Evolutionary conservation across 116 monocot genomes (phyloP).

Genomic region (Iris pallida): DNA sequence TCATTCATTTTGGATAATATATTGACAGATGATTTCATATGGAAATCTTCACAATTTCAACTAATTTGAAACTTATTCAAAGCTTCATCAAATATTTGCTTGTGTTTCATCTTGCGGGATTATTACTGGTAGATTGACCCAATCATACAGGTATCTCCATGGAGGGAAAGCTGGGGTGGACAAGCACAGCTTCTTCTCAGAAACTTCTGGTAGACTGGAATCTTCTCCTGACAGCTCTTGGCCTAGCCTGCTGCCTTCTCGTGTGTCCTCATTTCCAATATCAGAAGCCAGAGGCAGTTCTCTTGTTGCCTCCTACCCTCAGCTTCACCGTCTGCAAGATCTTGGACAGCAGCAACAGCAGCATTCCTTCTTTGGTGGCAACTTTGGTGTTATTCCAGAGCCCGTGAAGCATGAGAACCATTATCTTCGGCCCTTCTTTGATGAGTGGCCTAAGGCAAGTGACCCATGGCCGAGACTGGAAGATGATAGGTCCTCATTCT

Average conservation of each 20-base stretch:
- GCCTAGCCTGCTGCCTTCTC: slow-evolving; percentile 20
- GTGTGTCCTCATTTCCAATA: slow-evolving; percentile 11
- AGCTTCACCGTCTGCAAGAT: slow-evolving; percentile 25
- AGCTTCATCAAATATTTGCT: too few relatives aligned
- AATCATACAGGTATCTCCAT: slow-evolving; percentile 24
- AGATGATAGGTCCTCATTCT: slow-evolving; percentile 47
- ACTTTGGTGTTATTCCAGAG: slow-evolving; percentile 14
- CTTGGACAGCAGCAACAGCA: slow-evolving; percentile 32
- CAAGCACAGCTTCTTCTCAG: slow-evolving; percentile 35
- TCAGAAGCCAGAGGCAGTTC: slow-evolving; percentile 16
- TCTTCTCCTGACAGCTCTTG: slow-evolving; percentile 19
- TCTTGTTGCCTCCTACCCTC: slow-evolving; percentile 20
- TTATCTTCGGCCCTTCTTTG: slow-evolving; percentile 45
- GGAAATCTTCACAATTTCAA: too few relatives aligned
- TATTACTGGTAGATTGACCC: too few relatives aligned
- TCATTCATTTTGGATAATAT: too few relatives aligned
- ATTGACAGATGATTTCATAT: too few relatives aligned
- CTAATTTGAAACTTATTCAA: too few relatives aligned
- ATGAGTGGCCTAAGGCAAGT: slow-evolving; percentile 41
- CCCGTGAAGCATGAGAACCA: slow-evolving; percentile 27
- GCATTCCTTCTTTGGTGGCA: slow-evolving; percentile 22
- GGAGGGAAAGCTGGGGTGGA: slow-evolving; percentile 28
- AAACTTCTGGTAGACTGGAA: slow-evolving; percentile 34
- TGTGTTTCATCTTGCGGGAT: too few relatives aligned
- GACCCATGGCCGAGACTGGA: slow-evolving; percentile 45